Evolutionary conservation across 768 basidiomycete genomes (phyloP).

Genomic region (Saitozyma podzolica): DNA sequence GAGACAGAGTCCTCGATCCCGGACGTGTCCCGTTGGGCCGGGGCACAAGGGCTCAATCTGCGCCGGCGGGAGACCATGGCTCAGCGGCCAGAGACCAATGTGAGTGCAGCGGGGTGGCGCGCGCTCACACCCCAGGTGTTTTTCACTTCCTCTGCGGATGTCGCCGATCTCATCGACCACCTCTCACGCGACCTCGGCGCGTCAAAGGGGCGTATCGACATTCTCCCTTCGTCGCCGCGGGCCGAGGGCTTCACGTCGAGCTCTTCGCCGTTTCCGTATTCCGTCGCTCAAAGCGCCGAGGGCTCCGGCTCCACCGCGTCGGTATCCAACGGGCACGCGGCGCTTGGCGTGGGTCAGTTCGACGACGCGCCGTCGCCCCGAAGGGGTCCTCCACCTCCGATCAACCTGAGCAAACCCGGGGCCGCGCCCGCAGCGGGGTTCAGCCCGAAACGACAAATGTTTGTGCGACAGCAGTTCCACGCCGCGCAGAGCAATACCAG

Average conservation of each 20-base stretch:
- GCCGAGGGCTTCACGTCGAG: no score
- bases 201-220: conserved; percentile 36
- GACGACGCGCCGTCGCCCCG: conserved; percentile 31
- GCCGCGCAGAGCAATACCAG: conserved; percentile 6
- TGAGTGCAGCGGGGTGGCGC: conserved; percentile 15
- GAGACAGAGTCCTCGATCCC: no score
- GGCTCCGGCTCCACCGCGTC: no score
- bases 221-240: conserved; percentile 11
- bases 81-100: conserved; percentile 37
- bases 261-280: no score
- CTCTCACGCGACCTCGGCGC: conserved; percentile 32
- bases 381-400: conserved; percentile 13
- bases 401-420: conserved; percentile 8
- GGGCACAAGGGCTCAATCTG: no score
- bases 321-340: no score
- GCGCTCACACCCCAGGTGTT: conserved; percentile 33
- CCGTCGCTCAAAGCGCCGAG: no score
- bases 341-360: conserved; percentile 11
- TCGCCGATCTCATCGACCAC: conserved; percentile 47
- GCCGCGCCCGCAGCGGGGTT: conserved; percentile 21
- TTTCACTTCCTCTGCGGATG: conserved; percentile 34
- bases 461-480: conserved; percentile 9
- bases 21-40: no score
- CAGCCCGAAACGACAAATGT: conserved; percentile 27
- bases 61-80: neutral